Evolutionary conservation across 2,329 filamentous ascomycete genomes (phyloP), one percentile per base, ranked within the genome.

Genomic region (Trichoderma koningiopsis): DNA sequence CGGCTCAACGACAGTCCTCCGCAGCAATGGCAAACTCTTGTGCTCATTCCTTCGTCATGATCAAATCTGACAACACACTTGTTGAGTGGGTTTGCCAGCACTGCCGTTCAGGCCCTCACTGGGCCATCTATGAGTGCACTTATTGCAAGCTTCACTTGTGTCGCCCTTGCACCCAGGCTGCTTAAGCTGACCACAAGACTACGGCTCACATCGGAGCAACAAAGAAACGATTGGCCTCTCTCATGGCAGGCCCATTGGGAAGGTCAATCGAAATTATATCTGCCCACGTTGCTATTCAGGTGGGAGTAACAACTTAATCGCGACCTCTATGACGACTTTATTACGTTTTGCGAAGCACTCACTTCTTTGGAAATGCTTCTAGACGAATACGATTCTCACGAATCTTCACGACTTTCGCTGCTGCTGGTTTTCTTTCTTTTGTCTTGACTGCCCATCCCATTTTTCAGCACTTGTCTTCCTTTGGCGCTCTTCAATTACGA

Each of bases 71-170:
- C 74, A 89, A 82, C 75, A 89, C 85, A 13, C 77, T 91, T 66
- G 84, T 92, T 68, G 85, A 89, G 77, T 92, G 89, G 88, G 83
- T 83, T 62, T 92, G 89, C 81, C 84, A 86, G 70, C 80, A 89
- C 74, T 91, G 89, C 76, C 85, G 88, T 71, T 86, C 85, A 2
- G 89, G 88, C 1, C 88, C 88, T 63, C 86, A 89, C 78, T 91
- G 88, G 87, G 86, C 85, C 79, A 91, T 92, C 75, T 91, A 86
- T 72, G 88, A 91, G 78, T 92, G 89, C 80, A 83, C 84, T 71
- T 90, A 89, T 77, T 92, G 89, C 85, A 88, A 89, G 77, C 80
- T 90, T 62, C 88, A 91, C 79, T 84, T 86, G 35, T 91, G 89
- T 77, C 83, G 87, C 64, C 79, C 83, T 31, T 91, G 89, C 76